Evolutionary conservation across 306 rosid species (phyloP), one percentile per base, ranked within the genome.

Genomic region (Gleditsia sinensis): DNA sequence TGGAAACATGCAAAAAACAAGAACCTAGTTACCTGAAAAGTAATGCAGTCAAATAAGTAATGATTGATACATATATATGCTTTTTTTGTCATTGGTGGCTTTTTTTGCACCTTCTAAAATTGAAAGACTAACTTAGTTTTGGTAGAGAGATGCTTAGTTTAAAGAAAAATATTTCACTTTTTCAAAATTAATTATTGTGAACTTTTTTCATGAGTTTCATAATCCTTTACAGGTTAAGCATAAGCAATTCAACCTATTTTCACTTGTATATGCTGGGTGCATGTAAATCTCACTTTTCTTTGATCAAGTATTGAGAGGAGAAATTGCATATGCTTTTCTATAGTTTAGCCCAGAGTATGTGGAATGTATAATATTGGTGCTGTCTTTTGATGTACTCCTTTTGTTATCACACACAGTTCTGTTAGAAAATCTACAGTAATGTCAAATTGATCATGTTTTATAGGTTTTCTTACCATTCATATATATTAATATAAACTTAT

Each of bases 391-490:
- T 50, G 12, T 57, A 12, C 48, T 21, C 25, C 9, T 34, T 66
- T 42, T 17, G 48, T 46, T 46, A 30, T 8, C 56, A 21, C 39
- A 53, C 16, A 50, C 28, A 55, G 4, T 65, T 71, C 25, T 71
- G 7, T 34, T n/a, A 17, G 51, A 23, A 59, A 50, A 68, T 72
- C 43, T 42, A 30, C 46, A 24, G 8, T 73, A 48, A 57, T 67
- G 19, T 64, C 56, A 33, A 56, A 21, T 16, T 66, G 46, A 23
- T 45, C 45, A 20, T 68, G 49, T 50, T 51, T 51, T 51, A 20
- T 9, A 23, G 17, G 63, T 42, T 67, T 60, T 46, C 58, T 71
- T 45, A 68, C 32, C 27, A 70, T 75, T 79, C 50, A 67, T 14
- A 13, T 2, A 17, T 70, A 48, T 60, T 66, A 39, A 61, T 61